Evolutionary conservation across 176 grass and related monocot genomes (phyloP), one percentile per base, ranked within the genome.

Genomic region (Zea luxurians): DNA sequence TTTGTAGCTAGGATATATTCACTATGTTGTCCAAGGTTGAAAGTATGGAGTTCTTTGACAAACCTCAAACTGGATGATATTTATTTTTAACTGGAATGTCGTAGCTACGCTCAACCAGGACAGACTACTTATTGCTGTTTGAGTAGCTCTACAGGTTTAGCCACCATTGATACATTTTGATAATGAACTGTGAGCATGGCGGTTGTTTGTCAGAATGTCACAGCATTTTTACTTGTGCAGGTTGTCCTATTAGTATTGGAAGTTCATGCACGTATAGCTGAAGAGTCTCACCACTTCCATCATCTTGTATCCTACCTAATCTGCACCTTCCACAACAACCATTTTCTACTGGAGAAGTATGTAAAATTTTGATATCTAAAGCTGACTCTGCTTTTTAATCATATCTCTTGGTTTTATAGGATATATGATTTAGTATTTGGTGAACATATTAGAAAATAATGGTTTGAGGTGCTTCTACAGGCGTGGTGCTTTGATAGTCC

Each of bases 181-280:
- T 36, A 64, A 2, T 18, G 8, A 83, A 15, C 38, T 40, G 41
- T 46, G 66, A 76, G 35, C 48, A 16, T 87, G 60, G 36, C 0
- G 46, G 10, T 79, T 76, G 47, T 35, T 73, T 61, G 48, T 57
- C 12, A 80, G 27, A 27, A 27, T 27, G 27, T 27, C 27, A 27
- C 45, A 79, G 7, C 35, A 34, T 83, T 70, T 81, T 71, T 81
- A 53, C 70, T 5, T 85, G 42, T 81, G 71, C 85, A 99, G 96
- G 96, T 99, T 47, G 90, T 99, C 43, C 84, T 96, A 45, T 86
- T 93, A 84, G 96, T 93, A 76, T 83, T 99, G 83, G 92, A 95
- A 86, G 92, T 99, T 74, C 92, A 99, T 88, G 88, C 96, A 45
- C 65, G 88, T 62, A 94, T 99, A 79, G 92, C 96, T 82, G 71